phyloP scores from a whole-genome alignment of 2,329 filamentous ascomycete species.

The Trichophaea hybrida region DNA sequence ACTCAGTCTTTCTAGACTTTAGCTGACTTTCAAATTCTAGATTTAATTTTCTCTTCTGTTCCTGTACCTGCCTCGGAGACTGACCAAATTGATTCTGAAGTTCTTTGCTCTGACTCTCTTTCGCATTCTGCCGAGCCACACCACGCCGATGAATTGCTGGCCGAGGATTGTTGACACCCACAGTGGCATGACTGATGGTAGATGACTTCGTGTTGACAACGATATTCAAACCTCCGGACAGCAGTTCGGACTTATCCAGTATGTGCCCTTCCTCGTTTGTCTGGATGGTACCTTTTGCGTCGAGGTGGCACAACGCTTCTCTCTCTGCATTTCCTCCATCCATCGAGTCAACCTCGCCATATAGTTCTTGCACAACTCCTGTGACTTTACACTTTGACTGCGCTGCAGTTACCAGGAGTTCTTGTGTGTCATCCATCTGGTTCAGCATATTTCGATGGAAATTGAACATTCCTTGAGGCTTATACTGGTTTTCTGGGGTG shows the following conservation, averaged over 20 bases:
- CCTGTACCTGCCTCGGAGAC: constrained; percentile 52
- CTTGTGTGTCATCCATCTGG: constrained; percentile 54
- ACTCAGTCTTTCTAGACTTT: constrained; percentile 65
- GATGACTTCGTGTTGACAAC: constrained; percentile 46
- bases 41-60: constrained; percentile 50
- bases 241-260: constrained; percentile 67
- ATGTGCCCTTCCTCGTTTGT: constrained; percentile 74
- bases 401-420: constrained; percentile 53
- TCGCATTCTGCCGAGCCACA: constrained; percentile 45
- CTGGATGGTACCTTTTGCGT: constrained; percentile 35
- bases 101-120: constrained; percentile 65
- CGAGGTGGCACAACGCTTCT: constrained; percentile 36
- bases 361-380: constrained; percentile 31
- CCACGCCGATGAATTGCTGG: constrained; percentile 28
- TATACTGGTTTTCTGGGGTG: constrained; percentile 45
- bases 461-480: constrained; percentile 56
- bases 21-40: constrained; percentile 48
- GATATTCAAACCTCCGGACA: constrained; percentile 62
- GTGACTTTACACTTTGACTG: constrained; percentile 36
- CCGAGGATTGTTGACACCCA: neutral
- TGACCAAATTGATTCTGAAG: constrained; percentile 63
- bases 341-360: constrained; percentile 24
- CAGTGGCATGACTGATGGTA: constrained; percentile 10
- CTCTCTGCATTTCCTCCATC: constrained; percentile 35
- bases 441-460: constrained; percentile 66